Conservation (phyloP, 2,329 filamentous ascomycete species). For the Lecanicillium sp. region DNA sequence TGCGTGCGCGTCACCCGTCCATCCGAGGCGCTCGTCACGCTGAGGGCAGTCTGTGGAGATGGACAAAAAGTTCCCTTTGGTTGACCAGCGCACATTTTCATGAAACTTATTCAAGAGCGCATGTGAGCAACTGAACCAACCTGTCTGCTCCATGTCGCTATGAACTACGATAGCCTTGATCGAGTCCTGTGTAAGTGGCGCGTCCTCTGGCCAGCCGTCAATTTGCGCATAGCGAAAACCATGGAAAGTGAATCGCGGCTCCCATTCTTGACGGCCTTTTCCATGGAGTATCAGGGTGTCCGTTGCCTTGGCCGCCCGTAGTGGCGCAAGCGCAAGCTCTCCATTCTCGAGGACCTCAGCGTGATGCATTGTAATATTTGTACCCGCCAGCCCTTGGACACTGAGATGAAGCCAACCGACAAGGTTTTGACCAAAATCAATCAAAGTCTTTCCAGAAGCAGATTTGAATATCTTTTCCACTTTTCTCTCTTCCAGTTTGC, state of each 20-base stretch:
- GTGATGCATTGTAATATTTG: slow-evolving; percentile 38
- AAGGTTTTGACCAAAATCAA: slow-evolving; percentile 53
- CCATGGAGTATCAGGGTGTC: slow-evolving; percentile 29
- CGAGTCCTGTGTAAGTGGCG: slow-evolving; percentile 12
- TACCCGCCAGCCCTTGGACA: slow-evolving; percentile 26
- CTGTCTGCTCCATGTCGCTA: slow-evolving; percentile 42
- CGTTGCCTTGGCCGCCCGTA: slow-evolving; percentile 32
- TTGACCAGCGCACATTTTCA: slow-evolving; percentile 46
- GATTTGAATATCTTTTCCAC: slow-evolving; percentile 22
- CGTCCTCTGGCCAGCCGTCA: slow-evolving; percentile 29
- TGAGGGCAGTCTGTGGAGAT: slow-evolving; percentile 52
- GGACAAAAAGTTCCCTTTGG: slow-evolving; percentile 50
- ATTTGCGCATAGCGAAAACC: slow-evolving; percentile 45
- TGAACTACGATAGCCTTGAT: slow-evolving; percentile 32
- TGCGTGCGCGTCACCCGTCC: slow-evolving; percentile 43
- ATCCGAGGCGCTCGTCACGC: slow-evolving; percentile 45
- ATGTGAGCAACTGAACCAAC: slow-evolving; percentile 45
- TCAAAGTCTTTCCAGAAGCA: slow-evolving; percentile 33
- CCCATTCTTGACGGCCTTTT: slow-evolving; percentile 21
- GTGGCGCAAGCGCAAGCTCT: slow-evolving; percentile 30
- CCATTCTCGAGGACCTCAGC: slow-evolving; percentile 47
- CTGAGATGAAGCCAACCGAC: slow-evolving; percentile 40
- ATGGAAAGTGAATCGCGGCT: slow-evolving; percentile 45
- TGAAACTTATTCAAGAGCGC: slow-evolving; percentile 44
- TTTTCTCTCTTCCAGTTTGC: slow-evolving; percentile 23